These are phyloP conservation scores for Cladosporium oxysporum DNA, from an alignment of 2,329 filamentous ascomycete genomes.

Conservation along the genomic window DNA sequence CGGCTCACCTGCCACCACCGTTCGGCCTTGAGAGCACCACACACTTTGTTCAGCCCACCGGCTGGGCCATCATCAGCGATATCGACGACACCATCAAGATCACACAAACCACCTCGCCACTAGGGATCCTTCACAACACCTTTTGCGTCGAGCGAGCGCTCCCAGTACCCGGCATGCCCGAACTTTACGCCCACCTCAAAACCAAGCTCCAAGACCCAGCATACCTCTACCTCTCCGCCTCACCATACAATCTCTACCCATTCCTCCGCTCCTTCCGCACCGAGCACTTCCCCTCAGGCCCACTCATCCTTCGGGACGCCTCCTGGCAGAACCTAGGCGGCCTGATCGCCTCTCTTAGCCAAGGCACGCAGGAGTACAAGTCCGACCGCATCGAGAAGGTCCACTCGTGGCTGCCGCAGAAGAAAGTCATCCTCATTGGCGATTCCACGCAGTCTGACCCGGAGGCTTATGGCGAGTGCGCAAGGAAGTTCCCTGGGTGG, in stretches of 20 bases:
- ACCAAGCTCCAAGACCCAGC: slow-evolving; percentile 60
- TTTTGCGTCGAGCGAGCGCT: slow-evolving; percentile 71
- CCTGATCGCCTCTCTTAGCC: slow-evolving; percentile 74
- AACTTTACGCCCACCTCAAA: slow-evolving; percentile 71
- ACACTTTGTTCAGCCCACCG: slow-evolving; percentile 71
- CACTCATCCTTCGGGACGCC: slow-evolving; percentile 80
- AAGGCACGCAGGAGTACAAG: slow-evolving; percentile 85
- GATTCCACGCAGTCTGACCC: slow-evolving; percentile 92
- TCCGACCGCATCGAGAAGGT: slow-evolving; percentile 76
- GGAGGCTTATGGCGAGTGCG: slow-evolving; percentile 83
- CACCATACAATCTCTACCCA: slow-evolving; percentile 90
- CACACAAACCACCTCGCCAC: slow-evolving; percentile 76
- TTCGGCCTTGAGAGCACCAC: slow-evolving; percentile 63
- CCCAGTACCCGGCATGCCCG: slow-evolving; percentile 78
- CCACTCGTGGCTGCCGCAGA: slow-evolving; percentile 72
- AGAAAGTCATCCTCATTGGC: slow-evolving; percentile 80
- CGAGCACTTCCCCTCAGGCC: slow-evolving; percentile 71
- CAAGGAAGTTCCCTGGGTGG: slow-evolving; percentile 69
- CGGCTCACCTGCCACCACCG: slow-evolving; percentile 38
- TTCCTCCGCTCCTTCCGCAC: slow-evolving; percentile 77
- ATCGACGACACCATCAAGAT: slow-evolving; percentile 96
- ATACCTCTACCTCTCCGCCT: slow-evolving; percentile 93
- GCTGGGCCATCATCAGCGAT: slow-evolving; percentile 86
- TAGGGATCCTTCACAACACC: slow-evolving; percentile 79
- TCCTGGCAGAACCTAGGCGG: slow-evolving; percentile 84